Base-by-base conservation (phyloP, 768 basidiomycete genomes). In the Mycena rosella region DNA sequence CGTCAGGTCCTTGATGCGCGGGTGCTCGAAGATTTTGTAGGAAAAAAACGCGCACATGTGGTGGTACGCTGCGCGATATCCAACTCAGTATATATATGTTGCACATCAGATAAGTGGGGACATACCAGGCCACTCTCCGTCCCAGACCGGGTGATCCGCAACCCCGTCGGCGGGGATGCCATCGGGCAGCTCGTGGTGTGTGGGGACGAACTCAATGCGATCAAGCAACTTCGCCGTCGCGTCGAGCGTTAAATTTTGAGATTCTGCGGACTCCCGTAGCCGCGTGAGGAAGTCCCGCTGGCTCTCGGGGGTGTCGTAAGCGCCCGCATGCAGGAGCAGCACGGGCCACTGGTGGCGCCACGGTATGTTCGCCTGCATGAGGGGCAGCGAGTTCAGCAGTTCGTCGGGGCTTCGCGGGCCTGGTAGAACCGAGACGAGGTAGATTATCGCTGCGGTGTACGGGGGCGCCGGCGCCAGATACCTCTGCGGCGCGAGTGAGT, bases 21-120 rank as follows among this genome's bases (percentile, higher is more conserved):
- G 73, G 44, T 74, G 73, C 45, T 38, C 26, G 65, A 74, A 74
- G 24, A 74, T 73, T 29, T 73, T 59, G 24, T 66, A 56, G 29
- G 69, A 63, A 52, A 63, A 74, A 63, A 74, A 74, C 6, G 63
- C 62, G 51, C 73, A 74, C 72, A 74, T 71, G 55, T 73, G 72
- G 32, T 74, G 73, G 54, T 74, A 74, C 2, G 69, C 73, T 74
- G 38, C 3, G 34, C 3, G 38, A 18, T 40, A 18, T 5, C 10
- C 17, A 8, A 15, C 17, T 34, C 36, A 22, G 14, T 42, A 2
- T 14, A 49, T 30, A 17, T 24, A 49, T 20, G 8, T 13, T 26
- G n/a, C 17, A 27, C 0, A 30, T n/a, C n/a, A n/a, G n/a, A n/a
- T n/a, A 6, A 5, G 40, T 5, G 14, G 20, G 8, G 18, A 26